Evolutionary conservation across 2,329 filamentous ascomycete genomes (phyloP), one percentile per base, ranked within the genome.

Genomic region (Mycocentrospora acerina): DNA sequence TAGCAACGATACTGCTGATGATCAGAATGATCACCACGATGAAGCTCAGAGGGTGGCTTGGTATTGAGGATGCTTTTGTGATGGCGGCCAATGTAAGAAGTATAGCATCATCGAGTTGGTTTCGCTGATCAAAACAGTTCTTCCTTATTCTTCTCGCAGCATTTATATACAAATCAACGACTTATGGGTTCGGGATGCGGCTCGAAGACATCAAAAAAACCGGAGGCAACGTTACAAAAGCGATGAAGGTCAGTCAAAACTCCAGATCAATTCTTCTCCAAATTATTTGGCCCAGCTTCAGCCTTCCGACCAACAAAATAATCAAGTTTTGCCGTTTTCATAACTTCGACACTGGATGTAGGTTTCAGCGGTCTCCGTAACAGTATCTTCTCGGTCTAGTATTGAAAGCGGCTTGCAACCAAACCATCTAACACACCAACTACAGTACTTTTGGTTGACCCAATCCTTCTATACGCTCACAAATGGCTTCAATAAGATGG

Each of bases 401-500:
- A n/a, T n/a, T n/a, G n/a, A n/a, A n/a, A n/a, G n/a, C n/a, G n/a
- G n/a, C n/a, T n/a, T n/a, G n/a, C n/a, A n/a, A n/a, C n/a, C n/a
- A n/a, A n/a, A n/a, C n/a, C 29, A 19, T 13, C 3, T 13, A 4
- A 16, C n/a, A n/a, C n/a, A n/a, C n/a, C n/a, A n/a, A 12, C 14
- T 14, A 3, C 29, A 59, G 55, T 52, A 36, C 22, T 60, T 59
- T 41, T 60, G 50, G 44, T 34, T 55, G 8, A 51, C 55, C 2
- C 48, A 55, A 12, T 18, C 46, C 2, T 57, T 59, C 40, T 59
- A 59, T 41, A 53, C 39, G 6, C 40, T 57, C 13, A 49, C 49
- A 12, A 60, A 55, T 17, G 48, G 44, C 24, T 51, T 58, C 39
- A 58, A 54, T 38, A 58, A 60, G 30, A 50, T 60, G 40, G 52